A percentile compares a stretch with the other conserved stretches of the same genome.
Evolutionary conservation across 495 filamentous ascomycete genomes (phyloP).

Genomic region (Neurospora tetrasperma): DNA sequence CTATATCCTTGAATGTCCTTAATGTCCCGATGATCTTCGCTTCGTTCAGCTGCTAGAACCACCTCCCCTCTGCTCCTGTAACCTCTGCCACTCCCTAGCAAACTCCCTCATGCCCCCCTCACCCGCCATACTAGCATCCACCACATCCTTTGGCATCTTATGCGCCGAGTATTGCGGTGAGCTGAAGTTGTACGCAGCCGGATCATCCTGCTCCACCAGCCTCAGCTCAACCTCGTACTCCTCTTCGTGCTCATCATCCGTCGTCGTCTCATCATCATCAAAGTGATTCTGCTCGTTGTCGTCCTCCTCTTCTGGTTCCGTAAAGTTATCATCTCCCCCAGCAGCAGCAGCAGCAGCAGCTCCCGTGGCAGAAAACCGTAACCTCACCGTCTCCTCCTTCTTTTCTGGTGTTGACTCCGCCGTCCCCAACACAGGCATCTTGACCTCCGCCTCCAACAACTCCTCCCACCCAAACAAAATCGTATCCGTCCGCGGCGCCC

Average conservation of each 20-base stretch:
- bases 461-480: constrained; percentile 87
- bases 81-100: constrained; percentile 74
- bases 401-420: constrained; percentile 19
- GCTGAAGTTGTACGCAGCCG: constrained; percentile 74
- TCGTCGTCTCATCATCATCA: constrained; percentile 23
- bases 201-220: constrained; percentile 71
- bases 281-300: constrained; percentile 20
- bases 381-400: constrained; percentile 8
- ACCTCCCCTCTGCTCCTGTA: constrained; percentile 25
- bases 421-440: constrained; percentile 33
- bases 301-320: constrained; percentile 4
- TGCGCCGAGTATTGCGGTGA: constrained; percentile 88
- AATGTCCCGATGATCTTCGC: not conserved
- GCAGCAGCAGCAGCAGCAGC: constrained; percentile 3
- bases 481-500: constrained; percentile 82
- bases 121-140: constrained; percentile 75
- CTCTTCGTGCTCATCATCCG: constrained; percentile 43
- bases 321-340: constrained; percentile 3
- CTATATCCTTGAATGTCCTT: not conserved
- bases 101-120: constrained; percentile 73
- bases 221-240: constrained; percentile 66
- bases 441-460: constrained; percentile 60
- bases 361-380: not conserved
- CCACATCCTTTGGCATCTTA: constrained; percentile 89
- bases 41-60: not conserved